Evolutionary conservation across 148 eudicot species (phyloP), one percentile per base, ranked within the genome.

Genomic region (Nyssa sinensis): DNA sequence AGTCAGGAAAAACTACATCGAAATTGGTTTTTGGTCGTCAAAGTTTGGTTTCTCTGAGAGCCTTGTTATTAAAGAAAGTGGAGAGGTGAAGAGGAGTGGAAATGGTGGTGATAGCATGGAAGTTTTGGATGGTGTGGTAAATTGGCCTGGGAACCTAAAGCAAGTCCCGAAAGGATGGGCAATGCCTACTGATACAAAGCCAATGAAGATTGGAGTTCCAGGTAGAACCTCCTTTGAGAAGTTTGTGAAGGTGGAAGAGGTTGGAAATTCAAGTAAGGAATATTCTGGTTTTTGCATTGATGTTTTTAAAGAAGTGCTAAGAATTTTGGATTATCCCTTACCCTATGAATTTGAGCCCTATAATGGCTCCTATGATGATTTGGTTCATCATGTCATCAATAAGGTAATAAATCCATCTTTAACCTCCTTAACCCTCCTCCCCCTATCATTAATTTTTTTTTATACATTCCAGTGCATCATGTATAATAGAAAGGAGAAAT

Each of bases 141-240:
- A 44, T 68, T 87, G 91, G 91, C 88, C 91, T 7, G 86, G 86
- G 21, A 75, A 81, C 2, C 41, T 83, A 19, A 69, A 65, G 11
- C 29, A 79, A 57, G 57, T 68, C 0, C 88, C 91, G 0, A 85
- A 75, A 70, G 91, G 91, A 58, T 85, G 87, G 88, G 81, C 78
- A 58, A 81, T 88, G 87, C 84, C 87, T 28, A 77, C 44, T 16
- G 39, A 75, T 9, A 79, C 71, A 44, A 78, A 64, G 67, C 77
- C 76, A 9, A 30, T 85, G 71, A 83, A 66, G 66, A 82, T 88
- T 60, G 91, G 83, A 49, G 73, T 85, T 39, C 88, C 87, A 6
- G 86, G 80, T 5, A 67, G 47, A 1, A 34, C 88, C 27, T 5
- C 71, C 24, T 88, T 87, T 29, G 79, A 87, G 10, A 75, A 81